Percentiles rank a stretch among this genome's conserved stretches.
These are phyloP conservation scores for Meira miltonrushii DNA, from an alignment of 1,284 basidiomycete species.

Conservation along the genomic window DNA sequence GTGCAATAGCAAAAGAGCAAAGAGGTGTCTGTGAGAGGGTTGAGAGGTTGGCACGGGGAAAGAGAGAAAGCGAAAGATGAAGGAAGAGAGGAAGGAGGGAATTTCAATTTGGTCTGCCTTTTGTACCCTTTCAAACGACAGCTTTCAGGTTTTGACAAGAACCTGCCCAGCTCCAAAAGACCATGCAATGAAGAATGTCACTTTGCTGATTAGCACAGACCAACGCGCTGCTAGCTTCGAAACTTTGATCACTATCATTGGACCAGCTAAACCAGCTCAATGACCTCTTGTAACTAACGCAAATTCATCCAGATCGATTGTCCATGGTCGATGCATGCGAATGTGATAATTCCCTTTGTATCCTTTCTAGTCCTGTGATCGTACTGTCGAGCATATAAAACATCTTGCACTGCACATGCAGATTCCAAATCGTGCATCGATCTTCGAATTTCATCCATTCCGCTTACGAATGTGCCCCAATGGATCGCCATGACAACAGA, in stretches of 20 bases:
- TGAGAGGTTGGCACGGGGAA: constrained; percentile 3
- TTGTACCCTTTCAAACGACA: too few species aligned
- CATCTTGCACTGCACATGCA: constrained; percentile 12
- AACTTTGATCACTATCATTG: too few species aligned
- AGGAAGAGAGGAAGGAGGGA: too few species aligned
- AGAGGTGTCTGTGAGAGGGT: not conserved
- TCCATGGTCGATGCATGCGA: not conserved
- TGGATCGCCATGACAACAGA: constrained; percentile 26
- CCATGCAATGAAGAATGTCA: too few species aligned
- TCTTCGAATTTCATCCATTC: constrained; percentile 14
- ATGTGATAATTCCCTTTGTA: not conserved
- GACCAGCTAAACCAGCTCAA: too few species aligned
- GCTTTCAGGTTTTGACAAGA: too few species aligned
- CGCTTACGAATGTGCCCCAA: constrained; percentile 33
- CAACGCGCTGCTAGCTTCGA: too few species aligned
- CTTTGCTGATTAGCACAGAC: too few species aligned
- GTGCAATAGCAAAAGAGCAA: not conserved
- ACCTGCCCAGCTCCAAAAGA: too few species aligned
- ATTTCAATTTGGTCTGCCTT: too few species aligned
- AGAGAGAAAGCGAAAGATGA: not conserved
- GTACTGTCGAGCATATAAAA: constrained; percentile 1
- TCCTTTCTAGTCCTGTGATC: not conserved
- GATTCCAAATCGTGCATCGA: constrained; percentile 10
- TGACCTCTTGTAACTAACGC: too few species aligned
- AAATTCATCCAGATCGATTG: not conserved